Evolutionary conservation across 768 basidiomycete genomes (phyloP).

Genomic region (Cystobasidium onofrii): DNA sequence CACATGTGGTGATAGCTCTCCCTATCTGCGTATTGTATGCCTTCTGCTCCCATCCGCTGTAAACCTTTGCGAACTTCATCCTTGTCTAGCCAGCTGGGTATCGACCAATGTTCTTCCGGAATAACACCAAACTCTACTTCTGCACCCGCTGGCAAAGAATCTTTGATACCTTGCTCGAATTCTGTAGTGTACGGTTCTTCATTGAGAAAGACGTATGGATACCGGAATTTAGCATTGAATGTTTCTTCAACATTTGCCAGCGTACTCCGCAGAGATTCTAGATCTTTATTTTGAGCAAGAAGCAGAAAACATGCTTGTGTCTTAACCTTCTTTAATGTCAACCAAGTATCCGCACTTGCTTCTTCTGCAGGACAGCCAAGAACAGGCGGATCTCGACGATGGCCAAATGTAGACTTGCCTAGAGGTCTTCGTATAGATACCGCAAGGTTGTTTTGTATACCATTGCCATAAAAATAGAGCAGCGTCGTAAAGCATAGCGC

Average conservation of each 20-base stretch:
- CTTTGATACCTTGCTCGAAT: constrained; percentile 52
- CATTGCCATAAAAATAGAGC: neutral
- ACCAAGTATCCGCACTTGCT: constrained; percentile 6
- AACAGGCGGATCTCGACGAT: constrained; percentile 27
- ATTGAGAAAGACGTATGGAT: constrained; percentile 70
- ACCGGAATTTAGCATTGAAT: constrained; percentile 34
- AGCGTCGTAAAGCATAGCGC: neutral
- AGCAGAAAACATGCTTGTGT: constrained; percentile 37
- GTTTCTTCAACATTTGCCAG: constrained; percentile 35
- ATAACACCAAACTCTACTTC: constrained; percentile 50
- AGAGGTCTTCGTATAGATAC: neutral
- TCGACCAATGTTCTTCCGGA: constrained; percentile 60
- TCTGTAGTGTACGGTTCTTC: constrained; percentile 67
- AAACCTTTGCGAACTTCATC: constrained; percentile 55
- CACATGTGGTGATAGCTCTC: constrained; percentile 41
- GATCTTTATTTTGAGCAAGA: constrained; percentile 35
- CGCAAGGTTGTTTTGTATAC: neutral
- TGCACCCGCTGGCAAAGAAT: constrained; percentile 6
- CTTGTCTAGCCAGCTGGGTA: constrained; percentile 74
- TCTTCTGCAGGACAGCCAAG: constrained; percentile 29
- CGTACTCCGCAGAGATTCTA: constrained; percentile 36
- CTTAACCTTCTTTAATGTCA: neutral
- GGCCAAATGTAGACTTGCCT: neutral
- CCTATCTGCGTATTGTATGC: constrained; percentile 50
- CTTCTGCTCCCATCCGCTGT: constrained; percentile 56